phyloP scores from a whole-genome alignment of 768 basidiomycete species.

The Clavulina sp. region DNA sequence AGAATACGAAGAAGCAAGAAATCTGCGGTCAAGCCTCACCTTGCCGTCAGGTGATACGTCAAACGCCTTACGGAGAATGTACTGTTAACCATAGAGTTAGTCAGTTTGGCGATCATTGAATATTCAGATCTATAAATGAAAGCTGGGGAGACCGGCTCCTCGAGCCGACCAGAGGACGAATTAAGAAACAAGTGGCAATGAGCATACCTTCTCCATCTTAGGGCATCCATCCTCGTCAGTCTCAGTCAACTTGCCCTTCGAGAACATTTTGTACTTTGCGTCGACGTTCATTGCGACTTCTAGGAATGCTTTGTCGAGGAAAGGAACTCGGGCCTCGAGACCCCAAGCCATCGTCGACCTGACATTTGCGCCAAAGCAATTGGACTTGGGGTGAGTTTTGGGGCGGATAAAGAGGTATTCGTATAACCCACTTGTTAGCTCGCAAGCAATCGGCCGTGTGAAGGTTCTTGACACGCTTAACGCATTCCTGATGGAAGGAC shows the following conservation, averaged over 20 bases:
- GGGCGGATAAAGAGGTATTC: background rate
- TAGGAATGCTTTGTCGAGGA: slow-evolving; percentile 93
- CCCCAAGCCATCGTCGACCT: slow-evolving; percentile 99
- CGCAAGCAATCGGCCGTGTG: slow-evolving; percentile 95
- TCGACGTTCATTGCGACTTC: slow-evolving; percentile 86
- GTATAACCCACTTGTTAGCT: slow-evolving; percentile 86
- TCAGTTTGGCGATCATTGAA: background rate
- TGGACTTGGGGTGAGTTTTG: background rate
- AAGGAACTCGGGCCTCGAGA: slow-evolving; percentile 93
- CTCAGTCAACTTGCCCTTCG: slow-evolving; percentile 56
- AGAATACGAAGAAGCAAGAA: background rate
- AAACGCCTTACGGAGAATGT: slow-evolving; percentile 91
- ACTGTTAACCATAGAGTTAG: slow-evolving; percentile 27
- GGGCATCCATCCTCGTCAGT: slow-evolving; percentile 74
- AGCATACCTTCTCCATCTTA: slow-evolving; percentile 80
- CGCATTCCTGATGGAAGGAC: slow-evolving; percentile 89
- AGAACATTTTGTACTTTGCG: slow-evolving; percentile 75
- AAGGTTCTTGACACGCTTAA: slow-evolving; percentile 89
- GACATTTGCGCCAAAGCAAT: slow-evolving; percentile 4
- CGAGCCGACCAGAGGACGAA: no score
- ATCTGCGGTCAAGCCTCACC: slow-evolving; percentile 19
- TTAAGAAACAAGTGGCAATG: no score
- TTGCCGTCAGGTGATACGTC: slow-evolving; percentile 70
- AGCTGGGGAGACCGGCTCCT: no score
- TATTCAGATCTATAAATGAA: background rate